phyloP scores from a whole-genome alignment of 176 grass and related monocot genomes.

The Otatea glauca region DNA sequence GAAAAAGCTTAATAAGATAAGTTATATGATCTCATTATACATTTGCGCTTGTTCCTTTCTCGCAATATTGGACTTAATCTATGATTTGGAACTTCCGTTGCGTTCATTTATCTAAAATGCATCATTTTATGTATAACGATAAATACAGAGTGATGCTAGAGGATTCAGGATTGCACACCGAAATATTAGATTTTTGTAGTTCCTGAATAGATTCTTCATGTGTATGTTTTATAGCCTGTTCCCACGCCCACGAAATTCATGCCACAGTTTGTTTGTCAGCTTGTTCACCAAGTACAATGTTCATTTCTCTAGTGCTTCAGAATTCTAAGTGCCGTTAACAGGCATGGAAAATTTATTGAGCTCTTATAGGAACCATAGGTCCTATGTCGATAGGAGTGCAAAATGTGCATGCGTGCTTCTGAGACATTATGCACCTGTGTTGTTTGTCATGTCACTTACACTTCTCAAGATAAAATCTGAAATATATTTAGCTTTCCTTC shows the following conservation, averaged over 20 bases:
- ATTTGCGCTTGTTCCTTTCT: not conserved
- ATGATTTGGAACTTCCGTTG: not conserved
- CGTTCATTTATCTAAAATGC: not conserved
- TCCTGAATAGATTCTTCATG: not conserved
- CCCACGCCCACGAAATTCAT: not conserved
- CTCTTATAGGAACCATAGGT: not conserved
- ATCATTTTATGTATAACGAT: not conserved
- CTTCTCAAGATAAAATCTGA: not conserved
- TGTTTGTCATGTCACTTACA: conserved; percentile 33
- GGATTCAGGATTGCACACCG: not conserved
- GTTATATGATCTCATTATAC: not conserved
- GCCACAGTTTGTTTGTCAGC: not conserved
- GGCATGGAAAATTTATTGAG: not conserved
- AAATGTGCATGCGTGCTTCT: conserved; percentile 6
- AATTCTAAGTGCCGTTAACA: conserved; percentile 2
- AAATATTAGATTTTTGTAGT: not conserved
- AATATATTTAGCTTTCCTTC: conserved; percentile 18
- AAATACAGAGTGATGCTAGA: not conserved
- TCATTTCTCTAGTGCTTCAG: not conserved
- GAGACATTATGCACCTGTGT: not conserved
- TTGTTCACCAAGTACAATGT: not conserved
- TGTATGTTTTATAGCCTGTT: not conserved
- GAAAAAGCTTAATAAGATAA: not conserved
- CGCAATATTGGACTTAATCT: not conserved
- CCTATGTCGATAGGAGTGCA: not conserved